These are phyloP conservation scores for Zasmidium citrigriseum DNA, from an alignment of 2,329 filamentous ascomycete species.

Conservation along the genomic window DNA sequence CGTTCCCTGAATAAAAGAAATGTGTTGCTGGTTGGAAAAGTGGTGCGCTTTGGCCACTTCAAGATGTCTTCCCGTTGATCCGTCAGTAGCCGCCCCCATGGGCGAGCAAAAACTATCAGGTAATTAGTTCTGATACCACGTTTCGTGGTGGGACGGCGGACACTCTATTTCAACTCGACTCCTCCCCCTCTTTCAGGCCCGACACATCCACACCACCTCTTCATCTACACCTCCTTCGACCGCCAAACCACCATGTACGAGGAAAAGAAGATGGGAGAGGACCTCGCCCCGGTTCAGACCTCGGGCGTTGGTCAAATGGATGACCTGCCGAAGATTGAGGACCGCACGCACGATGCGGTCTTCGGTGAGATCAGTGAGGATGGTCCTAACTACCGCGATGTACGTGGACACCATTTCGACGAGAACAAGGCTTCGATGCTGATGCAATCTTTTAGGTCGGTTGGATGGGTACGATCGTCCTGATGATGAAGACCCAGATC, in stretches of 20 bases:
- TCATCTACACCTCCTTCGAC: not conserved
- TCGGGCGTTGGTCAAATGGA: constrained; percentile 19
- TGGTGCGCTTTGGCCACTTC: not conserved
- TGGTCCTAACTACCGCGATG: constrained; percentile 28
- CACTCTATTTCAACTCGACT: not conserved
- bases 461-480: constrained; percentile 44
- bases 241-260: constrained; percentile 11
- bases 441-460: constrained; percentile 31
- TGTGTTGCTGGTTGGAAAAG: not conserved
- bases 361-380: constrained; percentile 18
- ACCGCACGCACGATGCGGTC: constrained; percentile 11
- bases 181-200: not conserved
- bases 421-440: not conserved
- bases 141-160: not conserved
- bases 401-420: constrained; percentile 14
- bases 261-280: constrained; percentile 22
- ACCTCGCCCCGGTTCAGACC: constrained; percentile 18
- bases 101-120: constrained; percentile 16
- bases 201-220: constrained; percentile 9
- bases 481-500: constrained; percentile 51
- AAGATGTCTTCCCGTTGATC: not conserved
- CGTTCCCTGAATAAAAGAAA: not conserved
- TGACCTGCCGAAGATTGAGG: constrained; percentile 11
- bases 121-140: constrained; percentile 13
- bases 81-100: constrained; percentile 18